phyloP scores from a whole-genome alignment of 441 rosid genomes.

The Iberis amara region DNA sequence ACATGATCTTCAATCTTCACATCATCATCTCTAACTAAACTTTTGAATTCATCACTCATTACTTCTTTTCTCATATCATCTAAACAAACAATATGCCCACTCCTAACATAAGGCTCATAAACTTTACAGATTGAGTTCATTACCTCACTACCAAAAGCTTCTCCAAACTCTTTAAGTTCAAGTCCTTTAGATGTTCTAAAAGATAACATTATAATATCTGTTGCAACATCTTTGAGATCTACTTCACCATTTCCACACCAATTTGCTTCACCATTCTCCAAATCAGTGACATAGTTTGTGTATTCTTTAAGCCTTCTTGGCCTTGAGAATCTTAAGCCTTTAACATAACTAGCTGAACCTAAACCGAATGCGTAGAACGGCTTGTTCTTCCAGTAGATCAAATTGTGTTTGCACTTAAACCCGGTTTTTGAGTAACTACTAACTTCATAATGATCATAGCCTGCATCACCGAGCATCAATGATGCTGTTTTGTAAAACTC shows the following conservation, averaged over 20 bases:
- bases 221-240: conserved; percentile 61
- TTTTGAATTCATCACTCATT: conserved; percentile 37
- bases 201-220: conserved; percentile 80
- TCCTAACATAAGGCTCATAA: conserved; percentile 58
- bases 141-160: conserved; percentile 57
- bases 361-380: conserved; percentile 88
- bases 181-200: conserved; percentile 82
- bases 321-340: conserved; percentile 86
- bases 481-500: conserved; percentile 73
- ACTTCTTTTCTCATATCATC: conserved; percentile 47
- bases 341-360: conserved; percentile 81
- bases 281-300: conserved; percentile 46
- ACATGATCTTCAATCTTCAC: conserved; percentile 34
- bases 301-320: conserved; percentile 76
- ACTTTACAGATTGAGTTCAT: conserved; percentile 51
- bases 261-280: conserved; percentile 48
- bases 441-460: conserved; percentile 77
- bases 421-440: conserved; percentile 68
- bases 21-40: conserved; percentile 30
- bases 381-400: conserved; percentile 74
- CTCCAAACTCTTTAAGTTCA: conserved; percentile 52
- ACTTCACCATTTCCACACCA: conserved; percentile 30
- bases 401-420: conserved; percentile 74
- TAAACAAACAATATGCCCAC: conserved; percentile 71
- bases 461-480: conserved; percentile 51